Evolutionary conservation across 208 protist species (phyloP).

Genomic region (Wallacemonas collosoma): DNA sequence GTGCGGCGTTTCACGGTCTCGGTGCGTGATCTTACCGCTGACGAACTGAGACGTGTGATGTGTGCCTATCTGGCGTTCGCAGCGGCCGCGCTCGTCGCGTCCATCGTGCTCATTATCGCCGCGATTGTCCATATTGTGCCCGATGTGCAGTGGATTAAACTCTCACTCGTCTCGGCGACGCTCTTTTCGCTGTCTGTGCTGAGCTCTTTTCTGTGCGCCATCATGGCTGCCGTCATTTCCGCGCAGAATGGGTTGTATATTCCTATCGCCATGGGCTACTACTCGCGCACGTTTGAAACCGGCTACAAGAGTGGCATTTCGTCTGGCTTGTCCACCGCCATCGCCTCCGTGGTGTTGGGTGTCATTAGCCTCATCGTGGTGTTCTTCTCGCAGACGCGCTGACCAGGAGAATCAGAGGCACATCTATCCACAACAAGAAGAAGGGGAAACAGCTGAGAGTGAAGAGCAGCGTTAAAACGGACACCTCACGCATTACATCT

Average conservation of each 20-base stretch:
- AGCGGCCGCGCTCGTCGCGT: conserved; percentile 22
- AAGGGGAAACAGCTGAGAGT: no score
- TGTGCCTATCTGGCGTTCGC: conserved; percentile 47
- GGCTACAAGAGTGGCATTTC: conserved; percentile 15
- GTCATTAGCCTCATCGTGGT: conserved; percentile 24
- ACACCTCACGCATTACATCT: not conserved
- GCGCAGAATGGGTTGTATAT: conserved; percentile 26
- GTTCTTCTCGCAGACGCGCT: conserved; percentile 9
- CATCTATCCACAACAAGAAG: not conserved
- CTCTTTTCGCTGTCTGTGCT: conserved; percentile 20
- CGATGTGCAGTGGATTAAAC: conserved; percentile 5
- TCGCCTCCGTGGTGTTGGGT: conserved; percentile 24
- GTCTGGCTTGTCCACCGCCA: conserved; percentile 38
- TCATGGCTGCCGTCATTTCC: conserved; percentile 34
- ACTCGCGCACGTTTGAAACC: conserved; percentile 10
- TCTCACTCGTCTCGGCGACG: conserved; percentile 22
- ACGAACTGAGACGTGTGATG: conserved; percentile 33
- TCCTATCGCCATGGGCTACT: conserved; percentile 30
- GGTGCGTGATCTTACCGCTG: conserved; percentile 18
- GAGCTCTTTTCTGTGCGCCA: conserved; percentile 23
- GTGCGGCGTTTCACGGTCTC: not conserved
- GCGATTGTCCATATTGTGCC: conserved; percentile 30
- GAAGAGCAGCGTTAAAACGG: no score
- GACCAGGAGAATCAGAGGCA: not conserved
- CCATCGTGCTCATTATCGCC: conserved; percentile 28